Percentiles rank a stretch among this genome's conserved stretches.
Conservation (phyloP, 495 filamentous ascomycete species). For the Penicillium goetzii region DNA sequence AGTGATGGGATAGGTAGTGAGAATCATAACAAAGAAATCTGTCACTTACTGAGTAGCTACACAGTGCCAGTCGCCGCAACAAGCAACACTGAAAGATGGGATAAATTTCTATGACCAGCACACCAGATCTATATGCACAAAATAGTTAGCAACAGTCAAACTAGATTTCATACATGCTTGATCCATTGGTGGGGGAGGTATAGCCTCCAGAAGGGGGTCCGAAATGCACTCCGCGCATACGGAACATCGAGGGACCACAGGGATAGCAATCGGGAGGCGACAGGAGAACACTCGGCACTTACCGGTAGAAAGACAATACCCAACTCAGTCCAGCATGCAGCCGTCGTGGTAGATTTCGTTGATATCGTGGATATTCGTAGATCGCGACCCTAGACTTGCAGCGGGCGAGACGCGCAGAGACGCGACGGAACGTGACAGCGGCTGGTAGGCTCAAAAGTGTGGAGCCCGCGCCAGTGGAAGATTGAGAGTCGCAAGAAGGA, state of each 20-base stretch:
- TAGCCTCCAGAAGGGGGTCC: background rate
- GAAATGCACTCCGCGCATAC: background rate
- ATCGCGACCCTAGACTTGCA: constrained; percentile 26
- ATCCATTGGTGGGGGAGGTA: background rate
- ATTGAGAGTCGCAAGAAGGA: background rate
- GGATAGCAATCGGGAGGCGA: background rate
- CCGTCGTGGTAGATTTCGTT: background rate
- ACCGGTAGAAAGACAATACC: background rate
- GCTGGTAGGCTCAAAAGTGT: constrained; percentile 8
- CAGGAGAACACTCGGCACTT: constrained; percentile 4
- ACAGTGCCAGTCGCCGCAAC: background rate
- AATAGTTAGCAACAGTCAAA: background rate
- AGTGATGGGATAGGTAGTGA: background rate
- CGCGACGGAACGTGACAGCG: constrained; percentile 36
- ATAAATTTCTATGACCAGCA: background rate
- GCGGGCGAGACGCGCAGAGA: constrained; percentile 34
- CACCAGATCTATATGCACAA: background rate
- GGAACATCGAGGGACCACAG: background rate
- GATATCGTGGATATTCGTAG: constrained; percentile 14
- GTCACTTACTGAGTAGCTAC: constrained; percentile 2
- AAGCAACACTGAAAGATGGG: background rate
- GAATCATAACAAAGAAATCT: background rate
- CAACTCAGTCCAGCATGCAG: background rate
- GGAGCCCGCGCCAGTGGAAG: constrained; percentile 10
- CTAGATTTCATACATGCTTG: background rate